Conservation (phyloP, 495 filamentous ascomycete genomes). For the Aspergillus carlsbadensis region DNA sequence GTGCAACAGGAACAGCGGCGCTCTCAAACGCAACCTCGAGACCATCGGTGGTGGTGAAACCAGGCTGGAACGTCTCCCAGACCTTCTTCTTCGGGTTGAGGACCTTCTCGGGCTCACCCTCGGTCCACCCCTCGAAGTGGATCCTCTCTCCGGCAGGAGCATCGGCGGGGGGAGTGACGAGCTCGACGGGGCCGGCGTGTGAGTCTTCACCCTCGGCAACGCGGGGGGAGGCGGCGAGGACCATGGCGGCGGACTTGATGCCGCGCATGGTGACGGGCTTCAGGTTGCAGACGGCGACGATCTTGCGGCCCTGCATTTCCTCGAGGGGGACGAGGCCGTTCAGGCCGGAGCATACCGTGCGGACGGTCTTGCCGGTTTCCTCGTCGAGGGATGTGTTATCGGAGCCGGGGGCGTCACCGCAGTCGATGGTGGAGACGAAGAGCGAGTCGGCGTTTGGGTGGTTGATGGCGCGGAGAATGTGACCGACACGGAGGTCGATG, state of each 20-base stretch:
- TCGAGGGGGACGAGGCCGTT: slow-evolving; percentile 89
- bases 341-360: slow-evolving; percentile 94
- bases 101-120: slow-evolving; percentile 82
- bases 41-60: slow-evolving; percentile 79
- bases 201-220: slow-evolving; percentile 74
- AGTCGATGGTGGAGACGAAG: slow-evolving; percentile 94
- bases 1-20: slow-evolving; percentile 57
- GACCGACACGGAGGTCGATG: slow-evolving; percentile 93
- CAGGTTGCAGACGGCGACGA: slow-evolving; percentile 92
- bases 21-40: slow-evolving; percentile 79
- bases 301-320: slow-evolving; percentile 95
- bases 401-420: slow-evolving; percentile 81
- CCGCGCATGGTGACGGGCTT: slow-evolving; percentile 99
- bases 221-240: slow-evolving; percentile 86
- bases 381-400: slow-evolving; percentile 76
- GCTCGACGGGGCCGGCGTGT: slow-evolving; percentile 88
- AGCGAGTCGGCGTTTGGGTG: slow-evolving; percentile 97
- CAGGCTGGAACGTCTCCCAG: slow-evolving; percentile 93
- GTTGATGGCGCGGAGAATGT: slow-evolving; percentile 90
- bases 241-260: slow-evolving; percentile 94
- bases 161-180: slow-evolving; percentile 81
- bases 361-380: slow-evolving; percentile 81
- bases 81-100: slow-evolving; percentile 99
- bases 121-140: slow-evolving; percentile 87
- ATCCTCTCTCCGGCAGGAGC: slow-evolving; percentile 81